phyloP scores from a whole-genome alignment of 108 stramenopile genomes.

The Cyclotella atomus region DNA sequence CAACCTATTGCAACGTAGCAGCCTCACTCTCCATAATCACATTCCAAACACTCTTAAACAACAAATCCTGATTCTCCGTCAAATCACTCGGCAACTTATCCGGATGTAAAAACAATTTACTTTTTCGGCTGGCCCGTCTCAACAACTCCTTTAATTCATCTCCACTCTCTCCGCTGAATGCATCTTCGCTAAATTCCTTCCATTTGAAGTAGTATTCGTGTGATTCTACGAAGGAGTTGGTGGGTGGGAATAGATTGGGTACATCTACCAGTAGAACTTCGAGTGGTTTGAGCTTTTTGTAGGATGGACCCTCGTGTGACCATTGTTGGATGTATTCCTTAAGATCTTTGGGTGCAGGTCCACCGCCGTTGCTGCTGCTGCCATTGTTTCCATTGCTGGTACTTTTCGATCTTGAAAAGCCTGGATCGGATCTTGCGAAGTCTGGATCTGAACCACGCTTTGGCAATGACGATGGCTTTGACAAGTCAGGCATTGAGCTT shows the following conservation, averaged over 20 bases:
- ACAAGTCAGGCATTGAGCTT: no score
- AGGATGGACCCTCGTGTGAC: conserved; percentile 20
- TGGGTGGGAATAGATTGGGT: conserved; percentile 15
- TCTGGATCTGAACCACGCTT: no score
- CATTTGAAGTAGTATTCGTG: conserved; percentile 30
- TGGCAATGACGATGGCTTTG: no score
- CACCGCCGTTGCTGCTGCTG: no score
- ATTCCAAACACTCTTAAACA: conserved; percentile 58
- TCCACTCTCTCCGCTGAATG: conserved; percentile 23
- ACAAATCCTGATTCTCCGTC: conserved; percentile 31
- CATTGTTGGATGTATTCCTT: conserved; percentile 29
- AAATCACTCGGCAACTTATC: conserved; percentile 51
- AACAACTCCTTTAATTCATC: conserved; percentile 23
- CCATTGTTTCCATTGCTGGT: no score
- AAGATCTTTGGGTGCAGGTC: neutral
- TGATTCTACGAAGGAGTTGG: conserved; percentile 10
- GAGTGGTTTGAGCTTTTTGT: neutral
- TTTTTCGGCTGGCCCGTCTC: conserved; percentile 29
- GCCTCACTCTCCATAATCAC: conserved; percentile 14
- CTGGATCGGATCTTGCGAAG: no score
- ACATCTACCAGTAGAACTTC: conserved; percentile 1
- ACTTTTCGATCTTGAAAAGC: no score
- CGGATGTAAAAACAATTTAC: conserved; percentile 51
- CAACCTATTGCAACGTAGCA: neutral
- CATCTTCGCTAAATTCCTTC: conserved; percentile 32